These are phyloP conservation scores for Yamadazyma sp. DNA, from an alignment of 1,139 yeast species.

Conservation along the genomic window DNA sequence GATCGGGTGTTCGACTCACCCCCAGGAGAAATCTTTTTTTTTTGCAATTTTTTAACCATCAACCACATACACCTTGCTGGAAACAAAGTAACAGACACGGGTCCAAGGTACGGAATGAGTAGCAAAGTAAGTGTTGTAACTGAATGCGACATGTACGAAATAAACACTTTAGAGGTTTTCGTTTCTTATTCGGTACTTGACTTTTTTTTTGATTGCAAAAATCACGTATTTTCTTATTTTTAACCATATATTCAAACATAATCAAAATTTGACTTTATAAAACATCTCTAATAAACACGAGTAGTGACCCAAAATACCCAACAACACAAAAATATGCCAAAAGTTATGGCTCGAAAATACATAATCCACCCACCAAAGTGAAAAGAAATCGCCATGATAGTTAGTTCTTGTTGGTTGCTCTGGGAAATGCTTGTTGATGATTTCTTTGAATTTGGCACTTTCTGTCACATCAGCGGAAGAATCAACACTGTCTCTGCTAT, in stretches of 20 bases:
- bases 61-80: too few species aligned
- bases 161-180: too few species aligned
- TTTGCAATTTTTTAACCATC: neutral
- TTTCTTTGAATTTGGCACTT: slow-evolving; percentile 29
- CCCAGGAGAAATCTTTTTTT: slow-evolving; percentile 63
- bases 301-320: slow-evolving; percentile 88
- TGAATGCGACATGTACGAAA: too few species aligned
- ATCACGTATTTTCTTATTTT: too few species aligned
- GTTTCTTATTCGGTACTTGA: too few species aligned
- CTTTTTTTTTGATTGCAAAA: neutral
- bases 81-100: too few species aligned
- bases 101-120: too few species aligned
- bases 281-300: slow-evolving; percentile 73
- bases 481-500: slow-evolving; percentile 5
- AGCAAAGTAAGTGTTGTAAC: too few species aligned
- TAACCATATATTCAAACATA: neutral
- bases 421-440: slow-evolving; percentile 56
- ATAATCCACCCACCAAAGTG: slow-evolving; percentile 86
- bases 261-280: slow-evolving; percentile 9
- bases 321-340: slow-evolving; percentile 90
- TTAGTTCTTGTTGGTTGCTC: slow-evolving; percentile 47
- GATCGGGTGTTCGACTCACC: slow-evolving; percentile 87
- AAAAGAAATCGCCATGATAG: slow-evolving; percentile 49
- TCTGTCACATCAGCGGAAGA: slow-evolving; percentile 13
- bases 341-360: slow-evolving; percentile 77